Conservation (phyloP, 2,329 filamentous ascomycete genomes). For the Neofusicoccum laricinum region DNA sequence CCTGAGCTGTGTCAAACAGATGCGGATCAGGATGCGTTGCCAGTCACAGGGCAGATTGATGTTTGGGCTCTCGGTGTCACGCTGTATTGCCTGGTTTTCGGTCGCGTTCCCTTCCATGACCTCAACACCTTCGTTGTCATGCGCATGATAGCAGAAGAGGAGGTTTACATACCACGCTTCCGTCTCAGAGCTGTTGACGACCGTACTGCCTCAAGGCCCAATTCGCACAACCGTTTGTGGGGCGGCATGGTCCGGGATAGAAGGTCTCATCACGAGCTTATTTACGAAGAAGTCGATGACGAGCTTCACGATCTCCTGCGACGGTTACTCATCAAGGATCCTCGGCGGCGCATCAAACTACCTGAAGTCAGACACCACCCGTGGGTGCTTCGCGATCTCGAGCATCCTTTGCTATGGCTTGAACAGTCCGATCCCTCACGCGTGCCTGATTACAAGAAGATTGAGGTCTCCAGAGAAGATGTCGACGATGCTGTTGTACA, state of each 20-base stretch:
- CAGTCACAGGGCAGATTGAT: constrained; percentile 91
- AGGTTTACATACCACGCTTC: constrained; percentile 81
- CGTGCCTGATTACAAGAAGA: constrained; percentile 75
- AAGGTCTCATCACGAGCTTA: constrained; percentile 72
- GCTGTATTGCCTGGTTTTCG: constrained; percentile 91
- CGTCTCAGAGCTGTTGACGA: constrained; percentile 71
- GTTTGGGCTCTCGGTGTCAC: constrained; percentile 97
- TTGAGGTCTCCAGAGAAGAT: constrained; percentile 90
- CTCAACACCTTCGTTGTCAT: constrained; percentile 92
- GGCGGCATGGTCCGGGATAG: constrained; percentile 61
- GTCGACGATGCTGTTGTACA: constrained; percentile 88
- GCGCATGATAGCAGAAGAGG: constrained; percentile 83
- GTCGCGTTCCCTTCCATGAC: constrained; percentile 87
- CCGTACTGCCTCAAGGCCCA: constrained; percentile 44
- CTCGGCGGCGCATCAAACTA: constrained; percentile 80
- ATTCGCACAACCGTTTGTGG: constrained; percentile 46
- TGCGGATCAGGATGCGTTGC: constrained; percentile 61
- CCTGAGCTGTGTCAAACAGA: constrained; percentile 94
- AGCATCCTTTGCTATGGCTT: constrained; percentile 73
- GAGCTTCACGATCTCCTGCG: constrained; percentile 74
- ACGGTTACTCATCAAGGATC: constrained; percentile 84
- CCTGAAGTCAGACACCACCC: constrained; percentile 90
- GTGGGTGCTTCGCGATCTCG: constrained; percentile 82
- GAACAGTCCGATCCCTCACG: constrained; percentile 86
- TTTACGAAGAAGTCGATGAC: constrained; percentile 83